Base-by-base conservation (phyloP, 2,329 filamentous ascomycete genomes). In the Periconia sp. region DNA sequence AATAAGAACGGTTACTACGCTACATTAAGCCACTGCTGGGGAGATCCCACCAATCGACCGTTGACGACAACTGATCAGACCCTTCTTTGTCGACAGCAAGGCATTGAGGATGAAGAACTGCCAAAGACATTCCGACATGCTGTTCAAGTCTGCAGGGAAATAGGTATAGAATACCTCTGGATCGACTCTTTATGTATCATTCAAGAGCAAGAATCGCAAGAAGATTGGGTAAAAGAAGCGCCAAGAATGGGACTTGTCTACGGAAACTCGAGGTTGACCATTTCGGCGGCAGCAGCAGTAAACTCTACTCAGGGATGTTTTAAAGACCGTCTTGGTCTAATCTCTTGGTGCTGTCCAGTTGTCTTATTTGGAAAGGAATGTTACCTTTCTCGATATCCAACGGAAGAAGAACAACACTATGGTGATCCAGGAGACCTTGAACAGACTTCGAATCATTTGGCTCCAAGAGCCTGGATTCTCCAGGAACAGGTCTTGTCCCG, bases 151-250 rank as follows among this genome's bases (percentile, higher is more conserved):
- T 47, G 45, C 11, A 13, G 15, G 3, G 33, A 46, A 5, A 35
- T 57, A 2, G 31, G 33, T 10, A 45, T 52, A 6, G 10, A n/a
- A 1, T 55, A 55, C 23, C 35, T 57, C 0, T 57, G 53, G 53
- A 56, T 56, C 18, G 56, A 58, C 42, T 44, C 41, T 41, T 42
- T 56, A 1, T 56, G 53, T 41, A 58, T 58, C 6, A 31, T 49
- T 5, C 56, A 56, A 41, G 14, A 20, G 17, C 37, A 41, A n/a
- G 10, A 19, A 18, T 42, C 41, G n/a, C 31, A 45, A 14, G 45
- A 59, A 47, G 60, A 66, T 49, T 64, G 53, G 58, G 43, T 53
- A 19, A 14, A 43, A 15, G 60, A 66, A 51, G 41, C 54, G 30
- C 47, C 35, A 5, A 42, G 40, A 9, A 65, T 65, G 58, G 54